phyloP scores from a whole-genome alignment of 352 stramenopile species.

The Pythium volutum region DNA sequence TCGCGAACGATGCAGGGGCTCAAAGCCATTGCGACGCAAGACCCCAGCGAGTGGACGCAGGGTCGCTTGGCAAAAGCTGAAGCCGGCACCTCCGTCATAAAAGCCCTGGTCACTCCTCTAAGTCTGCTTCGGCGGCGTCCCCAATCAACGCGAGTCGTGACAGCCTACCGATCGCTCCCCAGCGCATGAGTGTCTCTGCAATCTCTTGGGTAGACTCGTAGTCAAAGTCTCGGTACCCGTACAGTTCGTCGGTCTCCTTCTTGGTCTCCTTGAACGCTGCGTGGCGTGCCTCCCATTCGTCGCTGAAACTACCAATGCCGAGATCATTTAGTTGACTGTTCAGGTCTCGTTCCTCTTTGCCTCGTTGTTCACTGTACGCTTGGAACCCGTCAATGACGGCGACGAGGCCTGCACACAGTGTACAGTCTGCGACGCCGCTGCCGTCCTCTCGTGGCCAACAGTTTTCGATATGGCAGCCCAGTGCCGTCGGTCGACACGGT shows the following conservation, averaged over 20 bases:
- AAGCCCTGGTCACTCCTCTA: not conserved
- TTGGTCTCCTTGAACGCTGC: too few relatives aligned
- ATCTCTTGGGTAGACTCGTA: too few relatives aligned
- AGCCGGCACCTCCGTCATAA: too few relatives aligned
- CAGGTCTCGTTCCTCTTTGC: not conserved
- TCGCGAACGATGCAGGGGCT: not conserved
- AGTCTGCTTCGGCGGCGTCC: not conserved
- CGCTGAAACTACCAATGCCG: too few relatives aligned
- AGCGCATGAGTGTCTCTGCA: too few relatives aligned
- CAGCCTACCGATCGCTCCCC: too few relatives aligned
- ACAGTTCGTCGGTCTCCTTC: too few relatives aligned
- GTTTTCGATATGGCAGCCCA: slow-evolving; percentile 1
- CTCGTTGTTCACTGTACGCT: not conserved
- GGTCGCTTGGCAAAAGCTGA: too few relatives aligned
- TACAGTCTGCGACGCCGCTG: not conserved
- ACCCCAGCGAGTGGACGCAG: too few relatives aligned
- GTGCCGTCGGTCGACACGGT: not conserved
- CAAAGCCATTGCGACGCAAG: too few relatives aligned
- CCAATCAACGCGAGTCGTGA: too few relatives aligned
- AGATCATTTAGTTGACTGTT: not conserved
- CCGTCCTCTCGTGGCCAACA: not conserved
- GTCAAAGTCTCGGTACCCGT: not conserved
- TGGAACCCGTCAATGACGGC: not conserved
- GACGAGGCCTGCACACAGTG: not conserved
- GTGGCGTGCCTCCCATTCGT: too few relatives aligned